A percentile compares a stretch with the other conserved stretches of the same genome.
Evolutionary conservation across 129 eudicot genomes (phyloP).

Genomic region (Erigeron canadensis): DNA sequence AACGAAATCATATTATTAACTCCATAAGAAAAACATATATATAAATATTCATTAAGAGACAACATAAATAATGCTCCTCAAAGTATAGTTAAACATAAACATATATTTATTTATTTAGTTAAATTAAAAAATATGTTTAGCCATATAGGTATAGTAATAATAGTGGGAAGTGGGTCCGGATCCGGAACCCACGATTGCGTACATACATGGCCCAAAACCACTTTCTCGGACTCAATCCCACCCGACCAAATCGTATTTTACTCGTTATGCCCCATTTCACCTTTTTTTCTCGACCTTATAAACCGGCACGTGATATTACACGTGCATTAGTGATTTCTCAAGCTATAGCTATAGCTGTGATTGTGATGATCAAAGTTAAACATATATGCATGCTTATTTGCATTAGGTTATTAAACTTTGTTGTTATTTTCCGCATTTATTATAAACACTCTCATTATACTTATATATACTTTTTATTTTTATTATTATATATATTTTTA

Average conservation of each 20-base stretch:
- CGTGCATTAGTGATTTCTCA: conserved; percentile 29
- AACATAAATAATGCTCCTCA: neutral
- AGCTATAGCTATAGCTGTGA: no score
- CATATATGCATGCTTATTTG: no score
- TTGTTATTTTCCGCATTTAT: no score
- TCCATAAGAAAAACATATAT: neutral
- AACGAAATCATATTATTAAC: no score
- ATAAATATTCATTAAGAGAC: neutral
- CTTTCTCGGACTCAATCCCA: conserved; percentile 55
- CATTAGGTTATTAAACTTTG: no score
- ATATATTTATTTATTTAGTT: no score
- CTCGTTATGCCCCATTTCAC: conserved; percentile 34
- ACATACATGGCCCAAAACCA: conserved; percentile 24
- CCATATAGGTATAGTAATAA: no score
- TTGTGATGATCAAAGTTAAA: no score
- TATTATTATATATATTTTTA: no score
- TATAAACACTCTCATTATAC: no score
- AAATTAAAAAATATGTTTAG: no score
- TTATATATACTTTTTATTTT: no score
- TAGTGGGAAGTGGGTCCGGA: conserved; percentile 14
- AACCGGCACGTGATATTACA: conserved; percentile 52
- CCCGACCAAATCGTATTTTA: conserved; percentile 52
- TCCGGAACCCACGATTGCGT: conserved; percentile 41
- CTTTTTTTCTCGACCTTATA: conserved; percentile 43
- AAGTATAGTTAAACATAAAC: neutral